Evolutionary conservation across 495 filamentous ascomycete genomes (phyloP).

Genomic region (Hyaloscypha bicolor): DNA sequence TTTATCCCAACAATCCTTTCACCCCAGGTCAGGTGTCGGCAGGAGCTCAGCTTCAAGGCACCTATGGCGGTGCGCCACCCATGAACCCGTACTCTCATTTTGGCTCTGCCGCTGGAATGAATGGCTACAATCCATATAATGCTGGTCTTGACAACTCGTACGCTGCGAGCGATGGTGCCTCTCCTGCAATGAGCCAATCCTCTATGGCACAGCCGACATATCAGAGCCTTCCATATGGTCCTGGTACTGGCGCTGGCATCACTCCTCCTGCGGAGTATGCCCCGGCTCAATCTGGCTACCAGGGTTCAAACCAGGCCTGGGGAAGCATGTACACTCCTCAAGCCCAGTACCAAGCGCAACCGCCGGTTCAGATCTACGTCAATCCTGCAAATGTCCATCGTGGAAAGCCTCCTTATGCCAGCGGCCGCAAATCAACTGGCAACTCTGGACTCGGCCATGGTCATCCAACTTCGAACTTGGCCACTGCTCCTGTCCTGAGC

Average conservation of each 20-base stretch:
- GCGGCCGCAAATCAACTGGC: not conserved
- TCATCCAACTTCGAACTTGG: not conserved
- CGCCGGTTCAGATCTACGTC: not conserved
- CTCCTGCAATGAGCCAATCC: slow-evolving; percentile 1
- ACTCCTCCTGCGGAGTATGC: not conserved
- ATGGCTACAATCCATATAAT: not conserved
- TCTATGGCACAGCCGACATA: not conserved
- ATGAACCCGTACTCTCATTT: slow-evolving; percentile 1
- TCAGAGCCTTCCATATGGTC: slow-evolving; percentile 14
- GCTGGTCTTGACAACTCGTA: not conserved
- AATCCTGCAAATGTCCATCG: not conserved
- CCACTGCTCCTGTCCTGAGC: not conserved
- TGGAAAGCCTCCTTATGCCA: not conserved
- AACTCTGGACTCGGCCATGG: not conserved
- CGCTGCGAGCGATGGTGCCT: not conserved
- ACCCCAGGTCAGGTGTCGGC: not conserved
- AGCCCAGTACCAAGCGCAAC: not conserved
- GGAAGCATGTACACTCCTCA: not conserved
- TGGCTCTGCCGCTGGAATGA: not conserved
- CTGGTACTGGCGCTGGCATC: slow-evolving; percentile 2
- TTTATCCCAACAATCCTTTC: not conserved
- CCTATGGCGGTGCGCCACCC: not conserved
- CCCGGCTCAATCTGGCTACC: not conserved
- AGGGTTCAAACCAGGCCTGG: not conserved
- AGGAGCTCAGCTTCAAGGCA: not conserved